Evolutionary conservation across 2,329 filamentous ascomycete species (phyloP).

Genomic region (Graphilbum ipis-grandicollis): DNA sequence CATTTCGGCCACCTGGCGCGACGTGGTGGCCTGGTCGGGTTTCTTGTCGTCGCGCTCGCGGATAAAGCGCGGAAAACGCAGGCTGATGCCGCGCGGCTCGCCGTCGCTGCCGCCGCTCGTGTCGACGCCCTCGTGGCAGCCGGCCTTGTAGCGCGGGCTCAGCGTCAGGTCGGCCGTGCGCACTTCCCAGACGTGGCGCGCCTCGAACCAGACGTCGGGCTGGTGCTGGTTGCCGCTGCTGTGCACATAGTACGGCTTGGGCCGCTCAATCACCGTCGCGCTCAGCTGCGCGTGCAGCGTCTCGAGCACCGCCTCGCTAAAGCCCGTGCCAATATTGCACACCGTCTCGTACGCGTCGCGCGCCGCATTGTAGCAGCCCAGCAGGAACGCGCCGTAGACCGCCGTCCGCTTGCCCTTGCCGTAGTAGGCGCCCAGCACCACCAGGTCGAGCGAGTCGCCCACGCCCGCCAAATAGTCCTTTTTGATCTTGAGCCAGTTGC

Average conservation of each 20-base stretch:
- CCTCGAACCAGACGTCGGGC: slow-evolving; percentile 97
- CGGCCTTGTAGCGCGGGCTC: slow-evolving; percentile 86
- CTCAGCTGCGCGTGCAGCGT: slow-evolving; percentile 64
- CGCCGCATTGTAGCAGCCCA: slow-evolving; percentile 77
- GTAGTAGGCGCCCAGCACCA: slow-evolving; percentile 86
- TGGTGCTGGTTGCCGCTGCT: slow-evolving; percentile 75
- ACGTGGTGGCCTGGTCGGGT: slow-evolving; percentile 72
- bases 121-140: slow-evolving; percentile 62
- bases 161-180: slow-evolving; percentile 91
- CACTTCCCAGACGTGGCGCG: slow-evolving; percentile 89
- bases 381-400: slow-evolving; percentile 86
- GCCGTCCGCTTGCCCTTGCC: slow-evolving; percentile 92
- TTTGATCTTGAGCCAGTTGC: slow-evolving; percentile 99
- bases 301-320: slow-evolving; percentile 86
- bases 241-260: slow-evolving; percentile 91
- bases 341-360: slow-evolving; percentile 82
- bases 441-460: slow-evolving; percentile 89
- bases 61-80: slow-evolving; percentile 88
- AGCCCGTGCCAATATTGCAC: slow-evolving; percentile 97
- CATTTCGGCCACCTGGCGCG: slow-evolving; percentile 85
- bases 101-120: slow-evolving; percentile 20
- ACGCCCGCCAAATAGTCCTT: slow-evolving; percentile 93
- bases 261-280: slow-evolving; percentile 64
- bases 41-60: slow-evolving; percentile 91
- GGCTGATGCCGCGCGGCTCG: slow-evolving; percentile 57